These are phyloP conservation scores for Fusarium oligoseptatum DNA, from an alignment of 2,329 filamentous ascomycete genomes.

Conservation along the genomic window DNA sequence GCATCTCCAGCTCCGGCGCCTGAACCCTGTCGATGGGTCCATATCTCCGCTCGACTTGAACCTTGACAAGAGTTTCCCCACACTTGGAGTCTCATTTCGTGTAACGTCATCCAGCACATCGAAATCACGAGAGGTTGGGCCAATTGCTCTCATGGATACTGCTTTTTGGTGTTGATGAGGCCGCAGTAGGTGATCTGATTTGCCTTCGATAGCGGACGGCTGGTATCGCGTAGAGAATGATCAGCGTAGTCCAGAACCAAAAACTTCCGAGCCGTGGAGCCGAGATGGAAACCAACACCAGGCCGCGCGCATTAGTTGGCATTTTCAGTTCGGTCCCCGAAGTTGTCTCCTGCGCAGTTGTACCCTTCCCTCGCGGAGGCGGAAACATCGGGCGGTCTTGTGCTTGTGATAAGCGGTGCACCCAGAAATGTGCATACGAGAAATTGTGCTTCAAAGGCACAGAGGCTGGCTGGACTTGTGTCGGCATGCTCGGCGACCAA, in stretches of 20 bases:
- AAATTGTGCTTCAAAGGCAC: constrained; percentile 18
- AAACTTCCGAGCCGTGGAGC: constrained; percentile 1
- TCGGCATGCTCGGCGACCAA: constrained; percentile 6
- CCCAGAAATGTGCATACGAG: constrained; percentile 19
- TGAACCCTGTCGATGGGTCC: constrained; percentile 25
- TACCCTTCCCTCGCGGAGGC: not conserved
- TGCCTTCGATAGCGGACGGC: constrained; percentile 20
- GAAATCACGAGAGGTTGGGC: constrained; percentile 25
- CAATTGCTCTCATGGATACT: constrained; percentile 12
- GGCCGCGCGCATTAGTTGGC: constrained; percentile 10
- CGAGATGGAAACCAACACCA: constrained; percentile 10
- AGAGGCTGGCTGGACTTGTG: constrained; percentile 12
- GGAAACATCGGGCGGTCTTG: constrained; percentile 2
- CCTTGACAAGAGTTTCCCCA: constrained; percentile 32
- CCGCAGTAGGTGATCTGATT: constrained; percentile 1
- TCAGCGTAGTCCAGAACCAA: not conserved
- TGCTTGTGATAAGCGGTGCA: constrained; percentile 15
- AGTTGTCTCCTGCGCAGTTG: constrained; percentile 6
- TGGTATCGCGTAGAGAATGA: not conserved
- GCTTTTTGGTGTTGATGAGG: constrained; percentile 11
- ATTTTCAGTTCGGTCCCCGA: constrained; percentile 16
- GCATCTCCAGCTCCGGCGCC: constrained; percentile 13
- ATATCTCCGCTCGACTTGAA: constrained; percentile 24
- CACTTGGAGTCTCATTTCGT: constrained; percentile 32
- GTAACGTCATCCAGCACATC: constrained; percentile 31